A percentile compares a stretch with the other conserved stretches of the same genome.
Conservation (phyloP, 2,329 filamentous ascomycete genomes). For the Ceratocystis smalleyi region DNA sequence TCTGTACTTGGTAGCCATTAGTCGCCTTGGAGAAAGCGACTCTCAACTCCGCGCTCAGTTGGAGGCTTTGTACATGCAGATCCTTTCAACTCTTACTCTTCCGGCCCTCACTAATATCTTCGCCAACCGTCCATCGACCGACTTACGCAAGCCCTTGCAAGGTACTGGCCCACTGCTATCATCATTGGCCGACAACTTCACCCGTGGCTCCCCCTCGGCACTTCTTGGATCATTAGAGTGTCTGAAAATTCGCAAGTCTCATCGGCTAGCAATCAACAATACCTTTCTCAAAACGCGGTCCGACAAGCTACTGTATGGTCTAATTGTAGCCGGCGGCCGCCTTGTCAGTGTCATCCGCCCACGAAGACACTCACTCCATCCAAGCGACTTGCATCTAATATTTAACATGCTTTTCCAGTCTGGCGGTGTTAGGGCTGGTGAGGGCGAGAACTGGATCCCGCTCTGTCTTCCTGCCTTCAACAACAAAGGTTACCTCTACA, state of each 20-base stretch:
- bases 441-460: slow-evolving; percentile 92
- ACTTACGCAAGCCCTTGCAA: slow-evolving; percentile 74
- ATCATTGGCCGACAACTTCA: slow-evolving; percentile 87
- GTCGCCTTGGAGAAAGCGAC: slow-evolving; percentile 82
- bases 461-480: slow-evolving; percentile 94
- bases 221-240: slow-evolving; percentile 85
- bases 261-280: slow-evolving; percentile 74
- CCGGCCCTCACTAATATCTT: slow-evolving; percentile 79
- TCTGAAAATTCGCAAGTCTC: slow-evolving; percentile 75
- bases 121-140: slow-evolving; percentile 77
- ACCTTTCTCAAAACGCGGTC: slow-evolving; percentile 65
- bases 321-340: slow-evolving; percentile 81
- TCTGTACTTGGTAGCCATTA: slow-evolving; percentile 86
- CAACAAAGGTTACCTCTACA: slow-evolving; percentile 89
- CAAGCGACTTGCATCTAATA: slow-evolving; percentile 85
- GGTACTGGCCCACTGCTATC: slow-evolving; percentile 85
- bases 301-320: slow-evolving; percentile 71
- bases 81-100: slow-evolving; percentile 83
- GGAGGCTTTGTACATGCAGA: slow-evolving; percentile 94
- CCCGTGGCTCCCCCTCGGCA: slow-evolving; percentile 74
- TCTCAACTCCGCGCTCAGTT: slow-evolving; percentile 73
- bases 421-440: slow-evolving; percentile 74
- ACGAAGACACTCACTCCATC: slow-evolving; percentile 86
- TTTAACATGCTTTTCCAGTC: slow-evolving; percentile 99
- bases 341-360: slow-evolving; percentile 91